Base-by-base conservation (phyloP, 495 filamentous ascomycete species). In the Podospora anserina region DNA sequence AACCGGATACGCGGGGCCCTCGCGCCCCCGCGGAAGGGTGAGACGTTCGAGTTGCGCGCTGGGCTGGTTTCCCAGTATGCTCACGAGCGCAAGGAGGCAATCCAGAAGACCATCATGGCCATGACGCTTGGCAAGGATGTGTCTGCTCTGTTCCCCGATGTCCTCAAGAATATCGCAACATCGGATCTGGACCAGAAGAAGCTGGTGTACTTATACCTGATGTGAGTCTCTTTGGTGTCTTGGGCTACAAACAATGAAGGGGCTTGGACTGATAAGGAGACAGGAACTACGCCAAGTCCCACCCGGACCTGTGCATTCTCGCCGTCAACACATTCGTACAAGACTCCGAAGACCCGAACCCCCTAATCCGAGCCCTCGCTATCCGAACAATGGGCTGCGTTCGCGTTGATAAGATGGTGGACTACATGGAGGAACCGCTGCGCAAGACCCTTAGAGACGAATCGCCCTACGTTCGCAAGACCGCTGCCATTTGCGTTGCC, bases 301-400 rank as follows among this genome's bases (percentile, higher is more conserved):
- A 99, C 79, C 95, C 95, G 18, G 95, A 99, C 76, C 90, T 99
- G 49, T 99, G 95, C 81, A 99, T 99, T 80, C 88, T 99, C 69
- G 95, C 95, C 71, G 95, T 99, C 71, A 99, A 99, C 78, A 99
- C 95, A 27, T 99, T 99, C 72, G 94, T 98, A 20, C 95, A 99
- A 85, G 95, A 99, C 75, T 93, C 95, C 9, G 95, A 99, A 86
- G 95, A 99, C 78, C 95, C 95, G 63, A 99, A 99, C 77, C 95
- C 95, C 2, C 85, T 99, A 5, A 92, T 99, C 71, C 85, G 96
- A 78, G 95, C 95, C 19, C 84, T 99, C 16, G 95, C 95, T 58
- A 96, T 99, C 76, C 87, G 95, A 55, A 99, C 95, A n/a, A 99
- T 99, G 95, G 95, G 95, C 28, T 98, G 95, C 78, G 97, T 99